phyloP scores from a whole-genome alignment of 441 rosid species.

The Erodium texanum region DNA sequence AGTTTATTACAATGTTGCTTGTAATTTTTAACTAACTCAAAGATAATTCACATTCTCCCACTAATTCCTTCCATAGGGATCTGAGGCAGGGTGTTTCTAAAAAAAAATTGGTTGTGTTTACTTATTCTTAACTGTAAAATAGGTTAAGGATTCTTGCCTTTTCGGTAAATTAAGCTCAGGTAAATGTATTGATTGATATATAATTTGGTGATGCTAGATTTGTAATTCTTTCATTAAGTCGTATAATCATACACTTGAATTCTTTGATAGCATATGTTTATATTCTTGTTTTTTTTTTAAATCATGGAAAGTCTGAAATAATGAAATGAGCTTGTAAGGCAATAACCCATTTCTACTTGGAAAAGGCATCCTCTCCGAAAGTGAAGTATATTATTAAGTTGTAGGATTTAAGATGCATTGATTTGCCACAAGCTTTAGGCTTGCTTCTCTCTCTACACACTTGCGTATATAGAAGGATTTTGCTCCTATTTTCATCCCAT shows the following conservation, averaged over 20 bases:
- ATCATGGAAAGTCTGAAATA: neutral
- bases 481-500: no score
- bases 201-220: no score
- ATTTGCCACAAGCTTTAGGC: neutral
- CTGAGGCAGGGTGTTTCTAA: neutral
- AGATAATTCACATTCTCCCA: neutral
- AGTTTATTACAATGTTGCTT: neutral
- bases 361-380: neutral
- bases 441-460: neutral
- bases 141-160: neutral
- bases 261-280: neutral
- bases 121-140: neutral
- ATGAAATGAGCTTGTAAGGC: neutral
- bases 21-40: slow-evolving; percentile 1
- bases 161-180: neutral
- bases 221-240: neutral
- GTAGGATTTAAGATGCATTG: neutral
- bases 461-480: no score
- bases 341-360: no score
- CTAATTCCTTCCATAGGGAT: neutral
- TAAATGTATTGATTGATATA: no score
- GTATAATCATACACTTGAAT: neutral
- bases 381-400: neutral
- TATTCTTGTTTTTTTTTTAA: neutral
- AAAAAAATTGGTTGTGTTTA: neutral